Evolutionary conservation across 176 grass and related monocot genomes (phyloP).

Genomic region (Oryza officinalis): DNA sequence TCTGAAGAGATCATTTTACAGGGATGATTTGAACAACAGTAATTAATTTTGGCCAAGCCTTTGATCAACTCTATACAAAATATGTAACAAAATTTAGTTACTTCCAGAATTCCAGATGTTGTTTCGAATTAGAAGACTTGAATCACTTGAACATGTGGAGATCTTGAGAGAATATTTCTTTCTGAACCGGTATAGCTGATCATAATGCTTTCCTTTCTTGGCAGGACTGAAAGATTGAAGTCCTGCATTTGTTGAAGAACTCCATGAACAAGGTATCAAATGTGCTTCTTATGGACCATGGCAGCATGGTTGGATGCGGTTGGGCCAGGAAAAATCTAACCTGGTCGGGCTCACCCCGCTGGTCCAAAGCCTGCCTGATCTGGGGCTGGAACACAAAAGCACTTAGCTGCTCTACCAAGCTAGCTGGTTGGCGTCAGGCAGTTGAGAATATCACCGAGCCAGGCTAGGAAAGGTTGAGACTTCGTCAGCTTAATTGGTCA

Average conservation of each 20-base stretch:
- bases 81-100: neutral
- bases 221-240: neutral
- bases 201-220: neutral
- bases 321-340: neutral
- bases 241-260: neutral
- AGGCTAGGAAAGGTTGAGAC: neutral
- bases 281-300: neutral
- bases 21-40: neutral
- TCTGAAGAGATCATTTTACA: neutral
- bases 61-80: neutral
- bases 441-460: neutral
- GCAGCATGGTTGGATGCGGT: neutral
- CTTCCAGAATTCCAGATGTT: neutral
- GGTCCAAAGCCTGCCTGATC: neutral
- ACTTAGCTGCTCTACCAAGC: too few relatives aligned
- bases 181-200: conserved; percentile 6
- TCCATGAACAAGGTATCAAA: too few relatives aligned
- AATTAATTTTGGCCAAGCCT: neutral
- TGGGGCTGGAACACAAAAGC: neutral
- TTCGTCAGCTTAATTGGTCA: neutral
- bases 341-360: neutral
- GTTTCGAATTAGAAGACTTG: neutral
- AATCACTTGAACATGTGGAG: neutral
- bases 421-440: neutral
- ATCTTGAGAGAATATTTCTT: neutral